phyloP scores from a whole-genome alignment of 2,329 filamentous ascomycete genomes.

The Periglandula ipomoeae region DNA sequence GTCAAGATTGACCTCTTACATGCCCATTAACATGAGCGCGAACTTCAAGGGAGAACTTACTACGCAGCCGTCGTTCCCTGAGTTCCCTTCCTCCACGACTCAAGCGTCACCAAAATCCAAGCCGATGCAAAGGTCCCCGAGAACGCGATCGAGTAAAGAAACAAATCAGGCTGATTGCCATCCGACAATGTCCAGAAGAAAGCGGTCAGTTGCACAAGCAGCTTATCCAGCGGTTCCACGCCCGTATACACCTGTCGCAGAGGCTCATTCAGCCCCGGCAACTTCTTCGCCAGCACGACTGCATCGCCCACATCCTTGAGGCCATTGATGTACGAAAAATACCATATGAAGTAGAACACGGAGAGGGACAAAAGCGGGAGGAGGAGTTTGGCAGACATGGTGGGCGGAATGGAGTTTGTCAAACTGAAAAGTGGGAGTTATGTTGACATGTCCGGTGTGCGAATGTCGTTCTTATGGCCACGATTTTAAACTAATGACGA shows the following conservation, averaged over 20 bases:
- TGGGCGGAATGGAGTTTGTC: no score
- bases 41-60: no score
- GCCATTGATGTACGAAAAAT: conserved; percentile 11
- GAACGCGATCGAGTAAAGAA: conserved; percentile 13
- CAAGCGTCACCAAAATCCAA: conserved; percentile 12
- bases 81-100: conserved; percentile 13
- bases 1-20: not conserved
- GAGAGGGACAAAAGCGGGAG: conserved; percentile 10
- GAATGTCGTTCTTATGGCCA: not conserved
- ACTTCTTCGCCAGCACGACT: not conserved
- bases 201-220: conserved; percentile 10
- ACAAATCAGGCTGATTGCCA: conserved; percentile 7
- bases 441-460: not conserved
- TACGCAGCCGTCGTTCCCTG: conserved; percentile 9
- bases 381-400: conserved; percentile 10
- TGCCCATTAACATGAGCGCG: no score
- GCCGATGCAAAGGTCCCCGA: conserved; percentile 12
- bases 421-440: no score
- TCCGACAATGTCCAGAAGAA: conserved; percentile 14
- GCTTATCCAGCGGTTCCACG: conserved; percentile 6
- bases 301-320: conserved; percentile 5
- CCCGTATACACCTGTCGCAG: conserved; percentile 12
- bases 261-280: conserved; percentile 11
- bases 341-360: conserved; percentile 13
- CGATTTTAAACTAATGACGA: not conserved